These are phyloP conservation scores for Ogataea sp. DNA, from an alignment of 805 yeast species.

Conservation along the genomic window DNA sequence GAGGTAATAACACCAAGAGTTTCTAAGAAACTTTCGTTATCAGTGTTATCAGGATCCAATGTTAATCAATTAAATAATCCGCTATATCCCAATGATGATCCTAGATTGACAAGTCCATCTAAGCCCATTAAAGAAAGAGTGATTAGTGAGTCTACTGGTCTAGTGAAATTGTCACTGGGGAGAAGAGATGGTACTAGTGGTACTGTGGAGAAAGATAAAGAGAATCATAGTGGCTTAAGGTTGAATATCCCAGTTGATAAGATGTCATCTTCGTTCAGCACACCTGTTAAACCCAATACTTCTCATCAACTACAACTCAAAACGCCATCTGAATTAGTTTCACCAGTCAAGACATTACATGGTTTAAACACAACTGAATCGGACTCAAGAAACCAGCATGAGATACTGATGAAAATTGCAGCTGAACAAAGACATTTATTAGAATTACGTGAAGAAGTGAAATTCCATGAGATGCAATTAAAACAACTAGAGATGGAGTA, in stretches of 20 bases:
- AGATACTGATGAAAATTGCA: conserved; percentile 33
- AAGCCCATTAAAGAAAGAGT: conserved; percentile 30
- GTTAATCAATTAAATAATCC: conserved; percentile 16
- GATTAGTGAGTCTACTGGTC: conserved; percentile 43
- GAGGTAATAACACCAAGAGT: neutral
- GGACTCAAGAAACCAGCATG: conserved; percentile 1
- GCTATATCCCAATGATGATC: neutral
- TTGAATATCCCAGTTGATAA: too few species aligned
- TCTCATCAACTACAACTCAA: too few species aligned
- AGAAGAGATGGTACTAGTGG: neutral
- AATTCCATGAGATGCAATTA: conserved; percentile 30
- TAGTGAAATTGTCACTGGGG: conserved; percentile 34
- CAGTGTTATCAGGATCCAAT: conserved; percentile 21
- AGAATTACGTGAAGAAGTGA: conserved; percentile 40
- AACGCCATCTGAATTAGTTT: too few species aligned
- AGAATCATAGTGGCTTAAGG: too few species aligned
- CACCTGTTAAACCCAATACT: too few species aligned
- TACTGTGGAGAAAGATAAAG: conserved; percentile 1
- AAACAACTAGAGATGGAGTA: conserved; percentile 26
- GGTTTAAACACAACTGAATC: too few species aligned
- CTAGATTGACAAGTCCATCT: neutral
- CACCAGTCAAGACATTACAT: too few species aligned
- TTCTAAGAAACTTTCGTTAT: conserved; percentile 24
- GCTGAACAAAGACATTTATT: conserved; percentile 45
- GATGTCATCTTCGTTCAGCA: too few species aligned